Conservation (phyloP, 1,284 basidiomycete species). For the Amylostereum areolatum region DNA sequence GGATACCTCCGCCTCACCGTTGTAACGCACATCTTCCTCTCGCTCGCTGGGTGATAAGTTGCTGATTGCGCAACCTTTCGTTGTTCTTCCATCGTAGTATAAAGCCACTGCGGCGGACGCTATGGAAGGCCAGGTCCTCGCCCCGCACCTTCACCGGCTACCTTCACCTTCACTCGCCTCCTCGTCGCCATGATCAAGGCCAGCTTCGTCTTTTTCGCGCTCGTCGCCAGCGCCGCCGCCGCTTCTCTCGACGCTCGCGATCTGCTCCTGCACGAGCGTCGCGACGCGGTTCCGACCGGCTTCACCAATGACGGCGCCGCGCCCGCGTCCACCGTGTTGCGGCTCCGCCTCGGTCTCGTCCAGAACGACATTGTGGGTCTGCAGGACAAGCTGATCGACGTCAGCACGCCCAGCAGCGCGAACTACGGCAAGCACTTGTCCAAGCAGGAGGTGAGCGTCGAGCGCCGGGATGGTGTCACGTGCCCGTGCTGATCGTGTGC, state of each 20-base stretch:
- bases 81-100: too few relatives aligned
- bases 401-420: slow-evolving; percentile 24
- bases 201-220: neutral
- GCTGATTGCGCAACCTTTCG: too few relatives aligned
- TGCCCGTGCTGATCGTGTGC: slow-evolving; percentile 12
- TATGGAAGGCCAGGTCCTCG: too few relatives aligned
- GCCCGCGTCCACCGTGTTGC: slow-evolving; percentile 8
- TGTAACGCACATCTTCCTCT: too few relatives aligned
- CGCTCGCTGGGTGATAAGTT: too few relatives aligned
- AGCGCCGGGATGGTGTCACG: slow-evolving; percentile 22
- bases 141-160: too few relatives aligned
- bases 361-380: slow-evolving; percentile 23
- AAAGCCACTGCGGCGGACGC: too few relatives aligned
- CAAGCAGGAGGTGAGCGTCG: slow-evolving; percentile 20
- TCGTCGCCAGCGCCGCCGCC: neutral
- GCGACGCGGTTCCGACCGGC: slow-evolving; percentile 12
- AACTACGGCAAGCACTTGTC: slow-evolving; percentile 26
- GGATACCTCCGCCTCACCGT: too few relatives aligned
- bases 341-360: slow-evolving; percentile 19
- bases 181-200: neutral
- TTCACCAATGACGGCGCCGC: slow-evolving; percentile 15
- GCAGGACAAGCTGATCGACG: slow-evolving; percentile 19
- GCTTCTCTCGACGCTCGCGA: neutral
- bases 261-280: slow-evolving; percentile 15
- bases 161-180: too few relatives aligned